Conservation (phyloP, 352 stramenopile genomes). For the Phytophthora brassicae region DNA sequence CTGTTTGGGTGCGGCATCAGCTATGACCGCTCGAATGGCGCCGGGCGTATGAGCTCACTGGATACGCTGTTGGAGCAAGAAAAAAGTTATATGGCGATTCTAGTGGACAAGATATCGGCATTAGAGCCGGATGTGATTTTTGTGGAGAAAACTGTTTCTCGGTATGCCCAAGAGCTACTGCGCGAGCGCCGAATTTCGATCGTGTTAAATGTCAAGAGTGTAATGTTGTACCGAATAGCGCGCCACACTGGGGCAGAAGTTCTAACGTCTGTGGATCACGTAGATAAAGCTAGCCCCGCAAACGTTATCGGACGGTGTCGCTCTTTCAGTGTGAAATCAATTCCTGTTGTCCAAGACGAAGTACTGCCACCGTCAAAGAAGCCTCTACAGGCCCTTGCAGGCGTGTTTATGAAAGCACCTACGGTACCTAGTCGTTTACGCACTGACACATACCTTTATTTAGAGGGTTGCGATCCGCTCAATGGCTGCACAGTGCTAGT, state of each 20-base stretch:
- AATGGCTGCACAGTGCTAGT: conserved; percentile 95
- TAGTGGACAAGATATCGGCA: conserved; percentile 96
- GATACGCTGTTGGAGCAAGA: conserved; percentile 97
- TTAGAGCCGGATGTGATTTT: conserved; percentile 96
- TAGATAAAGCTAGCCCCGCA: conserved; percentile 58
- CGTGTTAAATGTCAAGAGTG: conserved; percentile 94
- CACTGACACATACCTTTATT: conserved; percentile 91
- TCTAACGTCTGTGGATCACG: conserved; percentile 92
- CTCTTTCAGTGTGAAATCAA: conserved; percentile 68
- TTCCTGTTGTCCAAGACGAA: conserved; percentile 50
- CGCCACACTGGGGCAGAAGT: conserved; percentile 93
- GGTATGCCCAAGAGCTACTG: conserved; percentile 93
- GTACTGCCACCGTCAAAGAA: conserved; percentile 31
- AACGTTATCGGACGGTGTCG: conserved; percentile 67
- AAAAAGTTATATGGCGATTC: conserved; percentile 96
- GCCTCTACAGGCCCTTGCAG: conserved; percentile 29
- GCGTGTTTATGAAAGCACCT: conserved; percentile 31
- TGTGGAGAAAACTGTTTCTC: conserved; percentile 88
- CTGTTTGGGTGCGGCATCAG: conserved; percentile 95
- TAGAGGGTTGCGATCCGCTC: conserved; percentile 94
- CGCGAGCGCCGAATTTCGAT: conserved; percentile 90
- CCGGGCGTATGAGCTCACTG: conserved; percentile 91
- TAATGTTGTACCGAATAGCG: conserved; percentile 91
- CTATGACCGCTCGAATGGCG: conserved; percentile 89
- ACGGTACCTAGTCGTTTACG: conserved; percentile 34